Percentiles rank a stretch among this genome's conserved stretches.
These are phyloP conservation scores for Henningerozyma blattae DNA, from an alignment of 805 yeast genomes.

Conservation along the genomic window DNA sequence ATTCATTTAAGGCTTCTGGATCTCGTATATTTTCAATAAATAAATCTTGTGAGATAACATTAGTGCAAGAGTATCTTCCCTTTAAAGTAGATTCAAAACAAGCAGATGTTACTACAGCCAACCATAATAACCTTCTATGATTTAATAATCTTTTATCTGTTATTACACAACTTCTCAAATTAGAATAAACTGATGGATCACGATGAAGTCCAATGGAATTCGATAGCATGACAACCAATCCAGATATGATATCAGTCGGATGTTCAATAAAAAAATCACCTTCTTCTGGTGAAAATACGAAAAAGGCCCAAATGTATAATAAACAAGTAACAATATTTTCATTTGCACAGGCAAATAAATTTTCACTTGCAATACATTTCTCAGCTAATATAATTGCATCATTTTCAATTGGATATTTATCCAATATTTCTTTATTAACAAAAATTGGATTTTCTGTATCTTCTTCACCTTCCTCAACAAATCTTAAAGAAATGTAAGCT, in stretches of 20 bases:
- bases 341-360: slow-evolving; percentile 21
- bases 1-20: slow-evolving; percentile 9
- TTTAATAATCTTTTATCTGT: slow-evolving; percentile 12
- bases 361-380: slow-evolving; percentile 18
- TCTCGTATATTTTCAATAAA: slow-evolving; percentile 11
- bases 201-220: slow-evolving; percentile 23
- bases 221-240: slow-evolving; percentile 20
- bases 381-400: slow-evolving; percentile 18
- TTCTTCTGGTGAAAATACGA: slow-evolving; percentile 24
- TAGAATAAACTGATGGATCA: slow-evolving; percentile 21
- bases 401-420: slow-evolving; percentile 17
- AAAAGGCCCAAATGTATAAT: slow-evolving; percentile 23
- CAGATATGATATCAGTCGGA: slow-evolving; percentile 24
- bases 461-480: slow-evolving; percentile 7
- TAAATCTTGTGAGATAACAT: slow-evolving; percentile 3
- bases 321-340: slow-evolving; percentile 22
- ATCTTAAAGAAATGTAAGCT: slow-evolving; percentile 17
- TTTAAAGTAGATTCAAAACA: slow-evolving; percentile 21
- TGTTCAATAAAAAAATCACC: slow-evolving; percentile 24
- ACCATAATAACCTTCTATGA: slow-evolving; percentile 23
- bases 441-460: slow-evolving; percentile 3
- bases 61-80: slow-evolving; percentile 16
- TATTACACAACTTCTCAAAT: slow-evolving; percentile 4
- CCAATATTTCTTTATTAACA: slow-evolving; percentile 10
- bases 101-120: slow-evolving; percentile 14